Evolutionary conservation across 495 filamentous ascomycete genomes (phyloP).

Genomic region (Cudoniella acicularis): DNA sequence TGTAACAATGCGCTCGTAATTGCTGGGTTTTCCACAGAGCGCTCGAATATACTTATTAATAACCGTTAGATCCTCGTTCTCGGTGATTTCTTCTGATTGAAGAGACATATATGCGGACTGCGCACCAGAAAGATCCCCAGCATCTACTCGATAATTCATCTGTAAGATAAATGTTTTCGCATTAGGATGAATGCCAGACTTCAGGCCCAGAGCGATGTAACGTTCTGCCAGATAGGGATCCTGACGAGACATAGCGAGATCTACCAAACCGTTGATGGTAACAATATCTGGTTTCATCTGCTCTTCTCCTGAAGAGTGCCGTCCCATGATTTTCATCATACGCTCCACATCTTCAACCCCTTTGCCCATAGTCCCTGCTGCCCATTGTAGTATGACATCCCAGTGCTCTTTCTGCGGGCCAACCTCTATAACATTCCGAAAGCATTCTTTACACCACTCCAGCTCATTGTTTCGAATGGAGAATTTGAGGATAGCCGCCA

Average conservation of each 20-base stretch:
- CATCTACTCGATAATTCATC: slow-evolving; percentile 68
- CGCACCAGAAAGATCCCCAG: slow-evolving; percentile 64
- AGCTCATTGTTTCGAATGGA: slow-evolving; percentile 55
- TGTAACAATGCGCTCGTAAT: slow-evolving; percentile 65
- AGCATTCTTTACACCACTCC: slow-evolving; percentile 61
- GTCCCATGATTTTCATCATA: slow-evolving; percentile 60
- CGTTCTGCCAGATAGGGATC: slow-evolving; percentile 70
- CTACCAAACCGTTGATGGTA: slow-evolving; percentile 73
- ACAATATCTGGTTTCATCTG: slow-evolving; percentile 54
- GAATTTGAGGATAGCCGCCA: slow-evolving; percentile 47
- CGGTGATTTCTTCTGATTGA: slow-evolving; percentile 44
- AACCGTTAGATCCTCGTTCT: slow-evolving; percentile 55
- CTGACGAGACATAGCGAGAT: slow-evolving; percentile 62
- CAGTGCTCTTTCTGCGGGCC: slow-evolving; percentile 50
- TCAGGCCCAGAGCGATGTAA: slow-evolving; percentile 60
- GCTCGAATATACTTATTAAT: slow-evolving; percentile 75
- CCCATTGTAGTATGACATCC: slow-evolving; percentile 73
- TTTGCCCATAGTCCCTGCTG: slow-evolving; percentile 61
- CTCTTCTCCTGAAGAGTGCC: slow-evolving; percentile 37
- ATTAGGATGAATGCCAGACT: slow-evolving; percentile 60
- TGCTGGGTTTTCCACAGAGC: slow-evolving; percentile 46
- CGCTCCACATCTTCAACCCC: slow-evolving; percentile 65
- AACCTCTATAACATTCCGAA: slow-evolving; percentile 51
- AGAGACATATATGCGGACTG: slow-evolving; percentile 58
- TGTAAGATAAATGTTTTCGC: slow-evolving; percentile 66